Conservation (phyloP, 2,329 filamentous ascomycete genomes). For the Bipolaris sorokiniana region DNA sequence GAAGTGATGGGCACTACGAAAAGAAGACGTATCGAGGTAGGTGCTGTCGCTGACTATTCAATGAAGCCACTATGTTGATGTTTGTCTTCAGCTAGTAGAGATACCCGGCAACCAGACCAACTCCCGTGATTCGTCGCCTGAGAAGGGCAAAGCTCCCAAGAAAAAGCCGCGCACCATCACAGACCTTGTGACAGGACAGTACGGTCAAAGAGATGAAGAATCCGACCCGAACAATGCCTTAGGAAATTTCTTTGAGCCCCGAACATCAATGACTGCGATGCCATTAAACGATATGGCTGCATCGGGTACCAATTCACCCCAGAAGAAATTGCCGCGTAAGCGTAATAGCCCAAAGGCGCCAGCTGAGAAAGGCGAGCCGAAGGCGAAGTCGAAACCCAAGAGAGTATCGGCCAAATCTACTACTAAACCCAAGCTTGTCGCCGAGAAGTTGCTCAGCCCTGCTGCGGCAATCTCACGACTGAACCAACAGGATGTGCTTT, state of each 20-base stretch:
- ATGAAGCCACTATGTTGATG: neutral
- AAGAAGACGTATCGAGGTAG: constrained; percentile 39
- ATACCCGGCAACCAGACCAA: constrained; percentile 31
- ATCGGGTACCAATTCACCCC: constrained; percentile 9
- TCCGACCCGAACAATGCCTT: constrained; percentile 14
- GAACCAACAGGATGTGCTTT: constrained; percentile 46
- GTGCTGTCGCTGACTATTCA: neutral
- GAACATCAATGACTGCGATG: constrained; percentile 26
- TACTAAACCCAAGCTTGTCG: constrained; percentile 35
- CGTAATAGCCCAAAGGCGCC: constrained; percentile 28
- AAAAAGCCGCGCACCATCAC: constrained; percentile 51
- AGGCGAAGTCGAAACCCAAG: constrained; percentile 30
- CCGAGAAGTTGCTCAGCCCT: constrained; percentile 49
- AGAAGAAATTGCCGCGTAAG: constrained; percentile 30
- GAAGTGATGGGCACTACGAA: constrained; percentile 28
- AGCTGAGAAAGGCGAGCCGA: constrained; percentile 10
- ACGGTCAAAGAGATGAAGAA: constrained; percentile 23
- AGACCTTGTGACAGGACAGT: constrained; percentile 47
- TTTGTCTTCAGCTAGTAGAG: constrained; percentile 29
- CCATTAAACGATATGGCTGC: constrained; percentile 35
- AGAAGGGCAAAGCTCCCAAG: constrained; percentile 45
- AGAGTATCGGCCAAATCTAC: constrained; percentile 33
- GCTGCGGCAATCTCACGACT: constrained; percentile 35
- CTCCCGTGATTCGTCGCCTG: constrained; percentile 34
- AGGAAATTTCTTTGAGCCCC: constrained; percentile 36